Evolutionary conservation across 495 filamentous ascomycete species (phyloP), one percentile per base, ranked within the genome.

Genomic region (Penicillium coffeae): DNA sequence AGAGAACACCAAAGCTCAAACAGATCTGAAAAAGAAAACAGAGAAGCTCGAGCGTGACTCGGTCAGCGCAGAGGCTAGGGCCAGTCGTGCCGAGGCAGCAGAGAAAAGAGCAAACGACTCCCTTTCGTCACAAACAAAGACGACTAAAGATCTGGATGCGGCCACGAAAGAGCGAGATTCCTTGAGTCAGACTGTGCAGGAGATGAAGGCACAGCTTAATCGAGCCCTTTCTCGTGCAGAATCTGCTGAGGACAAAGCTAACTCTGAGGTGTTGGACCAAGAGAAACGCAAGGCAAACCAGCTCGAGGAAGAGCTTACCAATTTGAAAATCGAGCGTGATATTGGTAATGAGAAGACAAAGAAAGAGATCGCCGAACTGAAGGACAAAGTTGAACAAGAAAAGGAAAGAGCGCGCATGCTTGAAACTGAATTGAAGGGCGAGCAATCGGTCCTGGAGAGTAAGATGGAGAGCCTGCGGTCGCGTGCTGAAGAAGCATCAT

Each of bases 401-500:
- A 77, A 79, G 45, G 88, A 96, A 64, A 81, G 81, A 30, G 80
- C 84, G 2, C 77, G 78, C 6, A 74, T 82, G 14, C 63, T 81
- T 8, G 90, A 97, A 58, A 64, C 84, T 7, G 94, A 96, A 63
- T 70, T 93, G 59, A 90, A 87, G 56, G 79, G 77, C 13, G 94
- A 99, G 66, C 85, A 91, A 34, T 73, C 74, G 21, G 77, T 82
- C 22, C 76, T 96, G 56, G 94, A 99, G 68, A 86, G 85, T 58
- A 93, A 93, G 59, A 77, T 97, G 56, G 94, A 99, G 60, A 85
- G 86, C 32, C 80, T 96, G 60, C 83, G 94, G 14, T 78, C 83
- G 15, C 78, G 87, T 16, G 89, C 88, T 8, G 94, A 99, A 71
- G 94, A 99, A 64, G 89, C 84, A 3, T 90, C 90, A 0, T 90